These are phyloP conservation scores for Medakamo hakoo DNA, from an alignment of 139 green algal species.

Conservation along the genomic window DNA sequence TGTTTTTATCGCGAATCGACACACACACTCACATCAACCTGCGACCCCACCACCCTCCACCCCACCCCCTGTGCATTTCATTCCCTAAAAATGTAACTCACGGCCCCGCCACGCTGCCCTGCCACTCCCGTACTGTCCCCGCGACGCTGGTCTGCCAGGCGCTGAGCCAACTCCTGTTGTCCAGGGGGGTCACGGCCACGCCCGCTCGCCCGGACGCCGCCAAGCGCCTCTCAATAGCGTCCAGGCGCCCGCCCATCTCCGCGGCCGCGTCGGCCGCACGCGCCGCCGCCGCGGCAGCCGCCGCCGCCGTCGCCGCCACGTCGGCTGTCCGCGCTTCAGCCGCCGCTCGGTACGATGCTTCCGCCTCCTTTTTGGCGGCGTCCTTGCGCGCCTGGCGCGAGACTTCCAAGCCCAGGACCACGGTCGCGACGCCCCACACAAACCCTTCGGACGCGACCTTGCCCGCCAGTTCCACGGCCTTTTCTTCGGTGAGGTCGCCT, in stretches of 20 bases:
- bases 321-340: constrained; percentile 3
- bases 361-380: constrained; percentile 27
- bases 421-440: constrained; percentile 25
- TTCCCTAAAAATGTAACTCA: no score
- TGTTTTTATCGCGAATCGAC: no score
- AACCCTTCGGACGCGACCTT: constrained; percentile 64
- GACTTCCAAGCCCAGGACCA: constrained; percentile 32
- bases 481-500: constrained; percentile 66
- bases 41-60: no score
- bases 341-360: constrained; percentile 18
- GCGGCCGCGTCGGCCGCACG: neutral
- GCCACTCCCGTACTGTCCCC: no score
- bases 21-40: no score
- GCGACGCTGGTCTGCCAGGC: no score
- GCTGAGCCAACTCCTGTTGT: no score
- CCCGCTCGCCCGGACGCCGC: no score
- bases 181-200: no score
- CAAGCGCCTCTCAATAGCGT: neutral
- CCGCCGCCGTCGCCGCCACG: neutral
- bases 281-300: no score
- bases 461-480: constrained; percentile 49
- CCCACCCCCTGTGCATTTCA: no score
- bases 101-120: no score
- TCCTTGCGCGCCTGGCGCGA: constrained; percentile 28
- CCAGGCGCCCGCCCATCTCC: neutral